These are phyloP conservation scores for Ensete ventricosum DNA, from an alignment of 176 grass and related monocot genomes.

Conservation along the genomic window DNA sequence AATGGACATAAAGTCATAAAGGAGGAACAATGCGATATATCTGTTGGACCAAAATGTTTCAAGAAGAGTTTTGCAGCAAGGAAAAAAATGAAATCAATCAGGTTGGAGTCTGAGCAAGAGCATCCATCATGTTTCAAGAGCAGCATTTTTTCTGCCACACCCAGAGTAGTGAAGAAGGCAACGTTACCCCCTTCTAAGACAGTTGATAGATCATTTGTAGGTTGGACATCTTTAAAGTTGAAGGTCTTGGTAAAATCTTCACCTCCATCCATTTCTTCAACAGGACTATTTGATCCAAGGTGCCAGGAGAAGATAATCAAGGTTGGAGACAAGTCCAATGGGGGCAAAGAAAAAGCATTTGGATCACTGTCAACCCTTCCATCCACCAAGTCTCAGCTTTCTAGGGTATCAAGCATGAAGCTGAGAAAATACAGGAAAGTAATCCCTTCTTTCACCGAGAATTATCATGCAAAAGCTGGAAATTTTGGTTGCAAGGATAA, in stretches of 20 bases:
- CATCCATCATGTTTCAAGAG: neutral
- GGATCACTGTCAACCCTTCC: conserved; percentile 23
- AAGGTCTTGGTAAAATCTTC: conserved; percentile 3
- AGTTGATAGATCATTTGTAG: conserved; percentile 11
- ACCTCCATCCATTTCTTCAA: conserved; percentile 11
- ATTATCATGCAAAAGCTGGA: conserved; percentile 27
- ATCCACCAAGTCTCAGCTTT: conserved; percentile 29
- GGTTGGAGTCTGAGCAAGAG: neutral
- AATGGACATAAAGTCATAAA: neutral
- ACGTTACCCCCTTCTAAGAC: neutral
- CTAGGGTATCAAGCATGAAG: conserved; percentile 28
- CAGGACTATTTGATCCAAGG: conserved; percentile 26
- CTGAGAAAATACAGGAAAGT: conserved; percentile 23
- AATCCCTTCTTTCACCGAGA: conserved; percentile 22
- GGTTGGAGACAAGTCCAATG: conserved; percentile 6
- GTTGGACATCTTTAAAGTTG: conserved; percentile 7
- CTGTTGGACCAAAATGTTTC: neutral
- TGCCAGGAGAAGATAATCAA: conserved; percentile 14
- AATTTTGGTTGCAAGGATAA: conserved; percentile 27
- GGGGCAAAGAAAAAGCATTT: neutral
- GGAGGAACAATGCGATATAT: neutral
- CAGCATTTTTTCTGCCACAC: conserved; percentile 7
- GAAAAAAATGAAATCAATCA: neutral
- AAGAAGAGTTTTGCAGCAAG: neutral
- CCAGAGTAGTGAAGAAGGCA: conserved; percentile 29